These are phyloP conservation scores for Stylonectria norvegica DNA, from an alignment of 2,329 filamentous ascomycete genomes.

Conservation along the genomic window DNA sequence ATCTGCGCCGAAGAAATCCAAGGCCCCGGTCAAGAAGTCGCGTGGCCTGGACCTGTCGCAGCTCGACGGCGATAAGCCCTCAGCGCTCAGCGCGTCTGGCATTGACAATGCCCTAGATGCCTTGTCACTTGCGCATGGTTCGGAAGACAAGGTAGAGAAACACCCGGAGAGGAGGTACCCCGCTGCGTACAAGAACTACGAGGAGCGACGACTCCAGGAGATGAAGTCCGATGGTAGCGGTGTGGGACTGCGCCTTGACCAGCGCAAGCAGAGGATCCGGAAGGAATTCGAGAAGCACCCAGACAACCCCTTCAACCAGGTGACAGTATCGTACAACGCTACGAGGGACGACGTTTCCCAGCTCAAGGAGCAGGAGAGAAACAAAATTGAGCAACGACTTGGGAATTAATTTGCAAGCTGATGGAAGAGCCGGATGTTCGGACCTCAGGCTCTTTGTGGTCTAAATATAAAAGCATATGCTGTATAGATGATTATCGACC, in stretches of 20 bases:
- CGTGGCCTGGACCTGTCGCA: constrained; percentile 71
- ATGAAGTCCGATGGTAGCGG: constrained; percentile 76
- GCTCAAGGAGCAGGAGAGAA: constrained; percentile 63
- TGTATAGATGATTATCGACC: too few species aligned
- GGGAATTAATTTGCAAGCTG: constrained; percentile 29
- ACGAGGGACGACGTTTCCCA: constrained; percentile 70
- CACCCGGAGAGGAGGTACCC: constrained; percentile 87
- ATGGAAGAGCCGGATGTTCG: constrained; percentile 1
- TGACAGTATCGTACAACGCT: constrained; percentile 71
- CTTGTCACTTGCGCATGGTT: constrained; percentile 59
- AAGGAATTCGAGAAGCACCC: constrained; percentile 95
- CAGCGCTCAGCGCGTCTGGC: constrained; percentile 73
- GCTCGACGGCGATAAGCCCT: constrained; percentile 62
- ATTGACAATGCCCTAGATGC: constrained; percentile 95
- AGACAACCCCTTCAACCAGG: constrained; percentile 95
- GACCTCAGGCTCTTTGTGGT: too few species aligned
- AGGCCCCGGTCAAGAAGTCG: constrained; percentile 65
- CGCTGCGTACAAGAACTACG: constrained; percentile 78
- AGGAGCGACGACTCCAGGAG: constrained; percentile 77
- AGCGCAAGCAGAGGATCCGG: constrained; percentile 76
- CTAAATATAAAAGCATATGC: too few species aligned
- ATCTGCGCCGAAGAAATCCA: constrained; percentile 62
- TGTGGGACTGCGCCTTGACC: constrained; percentile 72
- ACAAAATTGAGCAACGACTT: constrained; percentile 71
- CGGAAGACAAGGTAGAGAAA: constrained; percentile 71